Conservation (phyloP, 1,139 yeast species). For the Casaregolazyma suthepensis region DNA sequence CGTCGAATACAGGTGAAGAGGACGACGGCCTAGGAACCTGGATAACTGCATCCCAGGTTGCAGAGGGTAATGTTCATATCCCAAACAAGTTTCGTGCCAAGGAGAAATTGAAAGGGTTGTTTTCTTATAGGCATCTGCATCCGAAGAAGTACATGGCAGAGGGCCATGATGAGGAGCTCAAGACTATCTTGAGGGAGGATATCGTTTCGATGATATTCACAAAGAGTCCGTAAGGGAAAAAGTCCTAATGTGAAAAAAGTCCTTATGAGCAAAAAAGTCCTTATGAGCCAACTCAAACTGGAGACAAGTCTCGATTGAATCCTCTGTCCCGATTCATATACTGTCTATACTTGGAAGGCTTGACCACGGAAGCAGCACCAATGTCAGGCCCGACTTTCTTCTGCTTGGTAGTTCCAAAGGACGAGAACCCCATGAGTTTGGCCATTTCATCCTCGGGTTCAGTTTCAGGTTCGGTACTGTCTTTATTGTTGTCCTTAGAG, state of each 20-base stretch:
- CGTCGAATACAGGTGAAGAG: conserved; percentile 17
- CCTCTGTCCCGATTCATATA: conserved; percentile 62
- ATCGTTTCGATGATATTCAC: conserved; percentile 14
- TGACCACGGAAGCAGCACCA: conserved; percentile 42
- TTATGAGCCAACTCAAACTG: conserved; percentile 25
- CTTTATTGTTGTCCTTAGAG: conserved; percentile 8
- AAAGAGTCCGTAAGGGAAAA: neutral
- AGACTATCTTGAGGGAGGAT: conserved; percentile 1
- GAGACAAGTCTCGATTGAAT: conserved; percentile 56
- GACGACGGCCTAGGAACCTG: conserved; percentile 33
- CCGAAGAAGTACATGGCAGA: conserved; percentile 30
- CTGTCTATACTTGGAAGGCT: conserved; percentile 51
- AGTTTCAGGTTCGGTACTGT: neutral
- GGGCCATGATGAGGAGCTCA: conserved; percentile 11
- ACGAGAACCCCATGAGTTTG: conserved; percentile 59
- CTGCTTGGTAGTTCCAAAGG: conserved; percentile 56
- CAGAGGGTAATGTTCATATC: conserved; percentile 23
- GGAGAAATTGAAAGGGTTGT: conserved; percentile 45
- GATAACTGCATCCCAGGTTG: conserved; percentile 43
- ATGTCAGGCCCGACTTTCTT: conserved; percentile 46
- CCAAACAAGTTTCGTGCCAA: conserved; percentile 21
- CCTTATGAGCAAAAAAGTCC: too few relatives aligned
- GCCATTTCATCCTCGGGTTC: conserved; percentile 26
- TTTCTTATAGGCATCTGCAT: conserved; percentile 56
- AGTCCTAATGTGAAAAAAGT: too few relatives aligned